Evolutionary conservation across 345 rosid genomes (phyloP).

Genomic region (thale cress (Arabidopsis thaliana)): DNA sequence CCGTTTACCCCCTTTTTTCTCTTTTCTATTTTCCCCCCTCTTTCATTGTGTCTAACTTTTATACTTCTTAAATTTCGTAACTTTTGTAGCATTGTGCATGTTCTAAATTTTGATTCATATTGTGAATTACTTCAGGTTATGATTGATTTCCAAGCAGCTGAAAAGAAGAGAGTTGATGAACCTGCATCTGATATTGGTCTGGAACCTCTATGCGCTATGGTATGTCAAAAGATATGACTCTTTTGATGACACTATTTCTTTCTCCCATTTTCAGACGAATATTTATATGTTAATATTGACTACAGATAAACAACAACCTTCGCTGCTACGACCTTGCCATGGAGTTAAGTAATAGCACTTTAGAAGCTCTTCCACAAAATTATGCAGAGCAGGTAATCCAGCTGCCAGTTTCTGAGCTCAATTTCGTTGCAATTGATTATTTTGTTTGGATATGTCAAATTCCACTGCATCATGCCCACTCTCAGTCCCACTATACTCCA

Average conservation of each 20-base stretch:
- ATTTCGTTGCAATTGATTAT: slow-evolving; percentile 12
- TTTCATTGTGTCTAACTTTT: slow-evolving; percentile 10
- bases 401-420: slow-evolving; percentile 9
- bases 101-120: slow-evolving; percentile 23
- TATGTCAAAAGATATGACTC: slow-evolving; percentile 48
- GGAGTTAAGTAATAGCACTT: slow-evolving; percentile 88
- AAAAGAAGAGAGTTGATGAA: slow-evolving; percentile 84
- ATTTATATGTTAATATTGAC: slow-evolving; percentile 23
- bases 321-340: slow-evolving; percentile 98
- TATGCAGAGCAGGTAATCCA: slow-evolving; percentile 91
- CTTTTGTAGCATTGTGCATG: slow-evolving; percentile 11
- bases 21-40: slow-evolving; percentile 9
- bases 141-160: slow-evolving; percentile 99
- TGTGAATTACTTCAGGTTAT: slow-evolving; percentile 69
- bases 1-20: background rate
- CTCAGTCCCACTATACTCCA: slow-evolving; percentile 13
- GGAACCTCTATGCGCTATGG: slow-evolving; percentile 98
- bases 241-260: background rate
- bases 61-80: background rate
- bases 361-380: slow-evolving; percentile 95
- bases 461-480: slow-evolving; percentile 20
- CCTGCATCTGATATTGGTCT: slow-evolving; percentile 93
- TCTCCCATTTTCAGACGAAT: slow-evolving; percentile 10
- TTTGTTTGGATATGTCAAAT: slow-evolving; percentile 21
- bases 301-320: slow-evolving; percentile 92